Percentiles rank a stretch among this genome's conserved stretches.
Conservation (phyloP, 2,329 filamentous ascomycete genomes). For the Cercospora zeina region DNA sequence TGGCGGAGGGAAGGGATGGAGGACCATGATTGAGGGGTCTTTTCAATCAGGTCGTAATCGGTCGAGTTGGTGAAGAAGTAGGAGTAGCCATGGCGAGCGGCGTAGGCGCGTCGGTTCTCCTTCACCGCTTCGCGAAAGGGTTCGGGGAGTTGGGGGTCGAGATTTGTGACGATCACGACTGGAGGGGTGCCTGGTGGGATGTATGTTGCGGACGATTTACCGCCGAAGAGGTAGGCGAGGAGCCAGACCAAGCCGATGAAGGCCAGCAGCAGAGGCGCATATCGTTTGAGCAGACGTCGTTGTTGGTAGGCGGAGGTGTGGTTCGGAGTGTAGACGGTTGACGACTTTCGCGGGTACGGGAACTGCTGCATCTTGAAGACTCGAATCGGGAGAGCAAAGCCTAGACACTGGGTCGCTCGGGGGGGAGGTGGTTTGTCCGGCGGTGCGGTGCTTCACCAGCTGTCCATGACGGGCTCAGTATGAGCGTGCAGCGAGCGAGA, state of each 20-base stretch:
- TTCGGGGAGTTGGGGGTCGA: slow-evolving; percentile 68
- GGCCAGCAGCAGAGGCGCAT: slow-evolving; percentile 51
- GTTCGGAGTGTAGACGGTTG: slow-evolving; percentile 65
- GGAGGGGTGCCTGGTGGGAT: slow-evolving; percentile 51
- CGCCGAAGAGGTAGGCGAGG: slow-evolving; percentile 38
- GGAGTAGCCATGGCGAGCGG: slow-evolving; percentile 80
- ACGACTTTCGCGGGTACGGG: slow-evolving; percentile 80
- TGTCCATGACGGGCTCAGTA: neutral
- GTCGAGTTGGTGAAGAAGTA: slow-evolving; percentile 77
- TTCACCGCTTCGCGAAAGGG: slow-evolving; percentile 72
- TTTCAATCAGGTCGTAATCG: slow-evolving; percentile 70
- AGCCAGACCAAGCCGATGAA: slow-evolving; percentile 35
- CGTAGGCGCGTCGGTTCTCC: slow-evolving; percentile 82
- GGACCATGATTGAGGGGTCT: slow-evolving; percentile 64
- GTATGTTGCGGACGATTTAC: slow-evolving; percentile 19
- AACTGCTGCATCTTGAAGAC: slow-evolving; percentile 60
- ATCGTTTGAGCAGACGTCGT: slow-evolving; percentile 31
- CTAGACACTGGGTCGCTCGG: slow-evolving; percentile 2
- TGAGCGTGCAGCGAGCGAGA: neutral
- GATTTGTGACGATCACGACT: slow-evolving; percentile 78
- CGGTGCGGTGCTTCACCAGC: neutral
- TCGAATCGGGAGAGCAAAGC: neutral
- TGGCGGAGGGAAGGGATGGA: slow-evolving; percentile 85
- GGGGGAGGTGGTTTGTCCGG: neutral
- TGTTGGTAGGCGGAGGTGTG: slow-evolving; percentile 51